phyloP scores from a whole-genome alignment of 2,329 filamentous ascomycete species.

The Exophiala oligosperma region DNA sequence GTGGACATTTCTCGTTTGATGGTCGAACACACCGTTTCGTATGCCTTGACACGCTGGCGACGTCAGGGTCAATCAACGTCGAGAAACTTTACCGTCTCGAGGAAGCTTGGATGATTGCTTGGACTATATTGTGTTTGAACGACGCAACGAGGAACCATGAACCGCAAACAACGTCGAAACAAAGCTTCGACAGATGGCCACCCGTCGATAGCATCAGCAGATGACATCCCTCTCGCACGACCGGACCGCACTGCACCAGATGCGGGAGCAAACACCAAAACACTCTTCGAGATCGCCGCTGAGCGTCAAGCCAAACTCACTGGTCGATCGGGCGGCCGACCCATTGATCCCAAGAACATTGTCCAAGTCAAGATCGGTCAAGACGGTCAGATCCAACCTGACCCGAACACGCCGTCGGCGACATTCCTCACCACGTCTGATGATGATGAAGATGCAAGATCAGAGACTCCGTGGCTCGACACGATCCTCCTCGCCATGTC shows the following conservation, averaged over 20 bases:
- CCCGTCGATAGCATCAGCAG: constrained; percentile 15
- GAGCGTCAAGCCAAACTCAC: constrained; percentile 41
- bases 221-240: constrained; percentile 21
- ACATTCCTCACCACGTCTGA: background rate
- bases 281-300: constrained; percentile 46
- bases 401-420: background rate
- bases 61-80: no score
- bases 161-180: constrained; percentile 27
- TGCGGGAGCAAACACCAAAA: constrained; percentile 35
- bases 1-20: no score
- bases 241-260: constrained; percentile 7
- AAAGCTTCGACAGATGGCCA: constrained; percentile 6
- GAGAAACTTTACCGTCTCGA: no score
- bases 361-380: constrained; percentile 27
- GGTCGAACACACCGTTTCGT: no score
- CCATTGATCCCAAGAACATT: constrained; percentile 21
- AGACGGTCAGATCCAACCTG: constrained; percentile 20
- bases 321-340: constrained; percentile 31
- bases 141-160: constrained; percentile 11
- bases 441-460: background rate
- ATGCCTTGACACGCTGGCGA: no score
- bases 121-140: no score
- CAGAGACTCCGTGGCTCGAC: constrained; percentile 35
- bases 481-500: constrained; percentile 45
- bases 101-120: no score